Percentiles rank a stretch among this genome's conserved stretches.
These are phyloP conservation scores for Fomitopsis betulina DNA, from an alignment of 1,284 basidiomycete species.

Conservation along the genomic window DNA sequence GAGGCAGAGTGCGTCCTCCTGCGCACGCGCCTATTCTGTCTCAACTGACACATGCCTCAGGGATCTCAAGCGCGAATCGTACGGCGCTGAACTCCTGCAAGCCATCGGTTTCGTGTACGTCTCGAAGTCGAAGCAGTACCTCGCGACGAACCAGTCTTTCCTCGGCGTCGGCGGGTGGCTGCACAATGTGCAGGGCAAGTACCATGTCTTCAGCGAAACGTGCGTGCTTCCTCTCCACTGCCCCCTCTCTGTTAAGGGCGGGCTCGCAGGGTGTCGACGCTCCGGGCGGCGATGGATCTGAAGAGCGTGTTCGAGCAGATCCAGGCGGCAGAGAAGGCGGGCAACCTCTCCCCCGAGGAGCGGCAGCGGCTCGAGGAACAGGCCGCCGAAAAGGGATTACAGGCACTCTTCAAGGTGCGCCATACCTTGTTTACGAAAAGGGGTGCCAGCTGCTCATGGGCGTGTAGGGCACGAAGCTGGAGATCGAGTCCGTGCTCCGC, in stretches of 20 bases:
- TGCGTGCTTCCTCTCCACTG: conserved; percentile 36
- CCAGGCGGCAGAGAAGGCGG: conserved; percentile 86
- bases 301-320: conserved; percentile 96
- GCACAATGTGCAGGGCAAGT: conserved; percentile 92
- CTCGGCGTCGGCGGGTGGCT: conserved; percentile 89
- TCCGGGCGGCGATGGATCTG: conserved; percentile 87
- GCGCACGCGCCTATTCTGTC: conserved; percentile 1
- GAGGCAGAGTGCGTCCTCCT: conserved; percentile 70
- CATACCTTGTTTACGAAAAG: not conserved
- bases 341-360: conserved; percentile 81
- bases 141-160: conserved; percentile 76
- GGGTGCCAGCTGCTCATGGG: not conserved
- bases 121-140: conserved; percentile 77
- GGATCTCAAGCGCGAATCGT: conserved; percentile 87
- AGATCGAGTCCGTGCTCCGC: conserved; percentile 90
- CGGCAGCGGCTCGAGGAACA: conserved; percentile 91
- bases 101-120: conserved; percentile 90
- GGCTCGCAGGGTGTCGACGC: conserved; percentile 71
- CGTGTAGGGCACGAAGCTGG: conserved; percentile 84
- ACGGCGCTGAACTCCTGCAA: conserved; percentile 89
- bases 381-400: conserved; percentile 93
- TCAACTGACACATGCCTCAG: conserved; percentile 30
- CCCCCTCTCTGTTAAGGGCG: conserved; percentile 1
- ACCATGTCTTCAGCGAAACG: conserved; percentile 92
- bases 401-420: conserved; percentile 85